Conservation (phyloP, 208 protist genomes). For the Sergeia podlipaevii region DNA sequence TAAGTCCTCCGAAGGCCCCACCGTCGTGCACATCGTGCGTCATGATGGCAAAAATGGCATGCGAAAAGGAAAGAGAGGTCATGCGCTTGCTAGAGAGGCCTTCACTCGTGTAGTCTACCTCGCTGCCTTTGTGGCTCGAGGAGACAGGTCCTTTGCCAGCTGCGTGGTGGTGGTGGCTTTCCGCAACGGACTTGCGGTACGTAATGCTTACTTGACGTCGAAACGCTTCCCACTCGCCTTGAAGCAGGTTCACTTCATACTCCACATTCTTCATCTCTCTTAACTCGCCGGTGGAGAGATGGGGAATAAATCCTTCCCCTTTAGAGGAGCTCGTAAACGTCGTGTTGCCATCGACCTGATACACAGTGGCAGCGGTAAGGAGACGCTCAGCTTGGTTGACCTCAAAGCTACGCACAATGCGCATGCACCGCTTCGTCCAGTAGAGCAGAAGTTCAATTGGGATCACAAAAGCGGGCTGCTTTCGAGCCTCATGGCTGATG, state of each 20-base stretch:
- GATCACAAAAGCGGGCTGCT: conserved; percentile 27
- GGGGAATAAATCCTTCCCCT: conserved; percentile 11
- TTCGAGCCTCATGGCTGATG: too few relatives aligned
- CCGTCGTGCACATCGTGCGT: conserved; percentile 17
- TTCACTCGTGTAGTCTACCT: too few relatives aligned
- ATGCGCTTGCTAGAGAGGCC: too few relatives aligned
- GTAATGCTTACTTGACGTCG: conserved; percentile 31
- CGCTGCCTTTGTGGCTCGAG: too few relatives aligned
- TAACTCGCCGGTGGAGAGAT: conserved; percentile 25
- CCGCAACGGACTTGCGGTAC: too few relatives aligned
- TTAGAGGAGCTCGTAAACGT: too few relatives aligned
- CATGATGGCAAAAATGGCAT: conserved; percentile 11
- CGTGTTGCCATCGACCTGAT: too few relatives aligned
- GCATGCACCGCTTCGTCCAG: conserved; percentile 26
- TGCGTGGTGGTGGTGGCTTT: too few relatives aligned
- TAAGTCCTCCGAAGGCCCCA: conserved; percentile 19
- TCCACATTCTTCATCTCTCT: conserved; percentile 31
- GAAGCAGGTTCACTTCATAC: conserved; percentile 24
- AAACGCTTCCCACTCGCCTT: conserved; percentile 55
- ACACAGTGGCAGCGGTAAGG: conserved; percentile 8
- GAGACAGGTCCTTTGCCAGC: too few relatives aligned
- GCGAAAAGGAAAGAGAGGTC: conserved; percentile 22
- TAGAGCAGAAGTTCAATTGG: conserved; percentile 26
- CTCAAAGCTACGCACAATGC: conserved; percentile 21
- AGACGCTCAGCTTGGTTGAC: conserved; percentile 20